phyloP scores from a whole-genome alignment of 257 asterid genomes.

The Linderniella brevidens region DNA sequence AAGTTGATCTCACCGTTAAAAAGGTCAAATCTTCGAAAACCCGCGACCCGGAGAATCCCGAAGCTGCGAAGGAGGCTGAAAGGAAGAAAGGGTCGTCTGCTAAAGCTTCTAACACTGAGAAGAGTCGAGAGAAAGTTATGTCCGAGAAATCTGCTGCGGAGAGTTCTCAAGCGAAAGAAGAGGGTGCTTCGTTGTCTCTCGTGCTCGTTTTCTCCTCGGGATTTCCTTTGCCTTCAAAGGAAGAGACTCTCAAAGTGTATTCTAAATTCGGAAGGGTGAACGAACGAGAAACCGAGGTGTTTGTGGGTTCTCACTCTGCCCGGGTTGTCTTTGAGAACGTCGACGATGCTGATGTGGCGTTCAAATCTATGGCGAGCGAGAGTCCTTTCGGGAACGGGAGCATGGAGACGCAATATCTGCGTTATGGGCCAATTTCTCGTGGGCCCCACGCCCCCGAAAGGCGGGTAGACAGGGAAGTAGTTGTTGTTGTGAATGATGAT shows the following conservation, averaged over 20 bases:
- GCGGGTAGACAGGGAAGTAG: conserved; percentile 11
- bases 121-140: too few relatives aligned
- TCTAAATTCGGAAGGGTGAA: conserved; percentile 36
- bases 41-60: conserved; percentile 11
- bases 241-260: conserved; percentile 23
- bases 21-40: conserved; percentile 15
- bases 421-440: not conserved
- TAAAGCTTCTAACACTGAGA: too few relatives aligned
- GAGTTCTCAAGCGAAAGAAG: conserved; percentile 6
- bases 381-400: conserved; percentile 25
- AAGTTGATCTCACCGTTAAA: too few relatives aligned
- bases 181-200: conserved; percentile 17
- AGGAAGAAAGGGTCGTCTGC: too few relatives aligned
- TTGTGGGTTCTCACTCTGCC: conserved; percentile 16
- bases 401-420: conserved; percentile 21
- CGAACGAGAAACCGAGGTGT: conserved; percentile 15
- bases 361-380: conserved; percentile 18
- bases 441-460: conserved; percentile 9
- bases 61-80: too few relatives aligned
- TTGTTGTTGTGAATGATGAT: conserved; percentile 9
- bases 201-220: conserved; percentile 29
- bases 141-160: conserved; percentile 12
- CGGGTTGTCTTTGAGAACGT: conserved; percentile 22
- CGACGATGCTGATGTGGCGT: conserved; percentile 44
- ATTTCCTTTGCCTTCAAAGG: conserved; percentile 40